Conservation (phyloP, 768 basidiomycete species). For the Trametes gibbosa region DNA sequence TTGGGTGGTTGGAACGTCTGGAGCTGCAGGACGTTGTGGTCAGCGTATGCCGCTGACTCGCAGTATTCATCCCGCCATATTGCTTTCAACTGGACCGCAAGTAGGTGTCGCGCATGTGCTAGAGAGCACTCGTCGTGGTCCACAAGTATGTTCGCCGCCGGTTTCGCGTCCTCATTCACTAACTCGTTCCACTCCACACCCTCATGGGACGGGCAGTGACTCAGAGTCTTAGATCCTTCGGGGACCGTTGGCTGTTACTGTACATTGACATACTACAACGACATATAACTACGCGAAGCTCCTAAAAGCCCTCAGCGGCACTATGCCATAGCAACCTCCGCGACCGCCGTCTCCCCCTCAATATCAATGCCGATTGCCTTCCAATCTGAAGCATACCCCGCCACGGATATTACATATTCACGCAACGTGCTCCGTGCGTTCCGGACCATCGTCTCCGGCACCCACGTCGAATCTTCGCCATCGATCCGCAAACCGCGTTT, state of each 20-base stretch:
- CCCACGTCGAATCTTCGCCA: neutral
- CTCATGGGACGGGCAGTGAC: no score
- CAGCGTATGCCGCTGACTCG: neutral
- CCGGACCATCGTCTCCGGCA: constrained; percentile 1
- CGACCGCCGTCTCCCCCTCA: neutral
- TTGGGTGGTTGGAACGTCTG: neutral
- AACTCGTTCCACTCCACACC: neutral
- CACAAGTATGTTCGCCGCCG: neutral
- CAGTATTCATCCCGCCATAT: neutral
- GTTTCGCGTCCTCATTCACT: constrained; percentile 1
- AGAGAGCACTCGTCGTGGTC: neutral
- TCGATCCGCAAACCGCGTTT: neutral
- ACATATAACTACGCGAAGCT: no score
- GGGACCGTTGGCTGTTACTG: no score
- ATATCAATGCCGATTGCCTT: neutral
- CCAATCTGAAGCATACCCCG: neutral
- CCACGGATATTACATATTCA: neutral
- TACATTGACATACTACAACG: no score
- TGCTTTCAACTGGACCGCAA: neutral
- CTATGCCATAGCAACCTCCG: no score
- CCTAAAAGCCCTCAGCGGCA: no score
- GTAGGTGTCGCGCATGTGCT: neutral
- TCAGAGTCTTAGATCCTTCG: no score
- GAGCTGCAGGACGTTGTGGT: neutral
- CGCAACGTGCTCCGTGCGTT: neutral